These are phyloP conservation scores for Solanum hybrid DNA, from an alignment of 305 asterid genomes.

Conservation along the genomic window DNA sequence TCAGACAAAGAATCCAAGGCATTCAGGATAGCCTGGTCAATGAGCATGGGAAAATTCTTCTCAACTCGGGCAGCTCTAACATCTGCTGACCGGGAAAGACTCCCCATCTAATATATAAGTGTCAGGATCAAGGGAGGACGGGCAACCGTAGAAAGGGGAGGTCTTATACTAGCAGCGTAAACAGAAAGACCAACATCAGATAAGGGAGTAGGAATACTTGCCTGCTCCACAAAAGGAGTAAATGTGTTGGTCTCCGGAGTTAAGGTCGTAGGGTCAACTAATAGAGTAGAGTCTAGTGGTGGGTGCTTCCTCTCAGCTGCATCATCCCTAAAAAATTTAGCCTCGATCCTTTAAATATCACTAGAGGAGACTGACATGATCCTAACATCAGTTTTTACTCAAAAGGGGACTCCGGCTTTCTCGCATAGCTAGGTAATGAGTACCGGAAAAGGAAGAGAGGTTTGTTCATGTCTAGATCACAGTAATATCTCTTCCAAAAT, in stretches of 20 bases:
- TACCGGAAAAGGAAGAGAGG: not conserved
- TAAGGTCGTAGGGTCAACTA: not conserved
- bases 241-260: not conserved
- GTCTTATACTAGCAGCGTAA: not conserved
- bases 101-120: not conserved
- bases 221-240: not conserved
- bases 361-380: not conserved
- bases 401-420: not conserved
- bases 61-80: not conserved
- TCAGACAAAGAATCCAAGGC: not conserved
- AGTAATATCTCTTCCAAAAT: not conserved
- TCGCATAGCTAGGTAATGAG: not conserved
- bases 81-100: not conserved
- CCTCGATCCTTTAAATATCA: not conserved
- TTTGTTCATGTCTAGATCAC: not conserved
- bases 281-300: not conserved
- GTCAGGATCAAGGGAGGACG: not conserved
- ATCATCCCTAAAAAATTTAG: not conserved
- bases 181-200: not conserved
- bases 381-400: not conserved
- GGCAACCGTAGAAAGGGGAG: not conserved
- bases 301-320: not conserved
- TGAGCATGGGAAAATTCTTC: not conserved
- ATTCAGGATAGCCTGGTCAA: not conserved
- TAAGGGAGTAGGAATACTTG: not conserved